Conservation (phyloP, 2,329 filamentous ascomycete genomes). For the Aulographum hederae region DNA sequence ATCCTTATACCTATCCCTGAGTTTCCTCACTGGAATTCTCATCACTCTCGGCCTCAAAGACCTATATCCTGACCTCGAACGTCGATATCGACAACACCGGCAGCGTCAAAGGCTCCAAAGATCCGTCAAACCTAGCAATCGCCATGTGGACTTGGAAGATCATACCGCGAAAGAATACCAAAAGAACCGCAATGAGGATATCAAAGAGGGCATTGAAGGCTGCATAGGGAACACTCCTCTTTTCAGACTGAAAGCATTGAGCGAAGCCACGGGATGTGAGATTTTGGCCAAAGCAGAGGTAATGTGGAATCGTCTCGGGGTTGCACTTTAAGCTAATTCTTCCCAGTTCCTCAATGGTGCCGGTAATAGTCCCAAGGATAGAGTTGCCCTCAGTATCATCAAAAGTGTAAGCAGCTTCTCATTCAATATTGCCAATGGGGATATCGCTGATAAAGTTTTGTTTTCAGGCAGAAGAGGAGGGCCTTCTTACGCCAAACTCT, state of each 20-base stretch:
- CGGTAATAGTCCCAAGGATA: constrained; percentile 84
- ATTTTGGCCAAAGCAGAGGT: constrained; percentile 93
- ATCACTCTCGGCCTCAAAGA: constrained; percentile 65
- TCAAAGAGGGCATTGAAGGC: constrained; percentile 69
- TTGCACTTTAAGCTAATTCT: too few species aligned
- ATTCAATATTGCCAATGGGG: not conserved
- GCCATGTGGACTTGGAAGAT: constrained; percentile 1
- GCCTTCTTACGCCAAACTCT: constrained; percentile 56
- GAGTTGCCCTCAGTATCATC: constrained; percentile 85
- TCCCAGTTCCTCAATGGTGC: constrained; percentile 92
- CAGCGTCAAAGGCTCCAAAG: constrained; percentile 6
- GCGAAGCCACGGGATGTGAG: constrained; percentile 67
- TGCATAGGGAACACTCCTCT: constrained; percentile 90
- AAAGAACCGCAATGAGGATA: constrained; percentile 12
- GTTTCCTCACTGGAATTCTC: constrained; percentile 62
- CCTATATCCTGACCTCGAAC: constrained; percentile 56
- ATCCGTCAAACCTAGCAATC: not conserved
- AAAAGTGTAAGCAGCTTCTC: too few species aligned
- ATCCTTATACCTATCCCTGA: constrained; percentile 40
- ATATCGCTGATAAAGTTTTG: not conserved
- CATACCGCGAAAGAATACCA: not conserved
- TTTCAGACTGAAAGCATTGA: constrained; percentile 69
- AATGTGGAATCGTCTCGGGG: constrained; percentile 21
- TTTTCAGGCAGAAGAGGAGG: constrained; percentile 59
- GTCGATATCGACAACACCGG: constrained; percentile 34